Conservation (phyloP, 108 stramenopile genomes). For the Thalassiosira profunda region DNA sequence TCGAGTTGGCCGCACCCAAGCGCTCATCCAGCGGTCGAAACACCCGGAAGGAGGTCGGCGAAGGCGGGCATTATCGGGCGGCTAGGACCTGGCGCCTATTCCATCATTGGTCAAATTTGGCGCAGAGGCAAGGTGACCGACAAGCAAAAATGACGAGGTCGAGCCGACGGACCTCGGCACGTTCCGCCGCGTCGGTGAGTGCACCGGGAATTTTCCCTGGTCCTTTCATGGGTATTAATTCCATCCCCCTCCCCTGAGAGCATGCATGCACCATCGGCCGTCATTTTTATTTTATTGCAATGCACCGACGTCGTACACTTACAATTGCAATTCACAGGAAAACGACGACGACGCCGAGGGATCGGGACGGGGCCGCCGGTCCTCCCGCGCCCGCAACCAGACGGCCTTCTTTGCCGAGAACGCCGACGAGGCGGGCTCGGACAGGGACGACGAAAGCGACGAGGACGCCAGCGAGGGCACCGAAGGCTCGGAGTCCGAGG, state of each 20-base stretch:
- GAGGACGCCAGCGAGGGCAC: constrained; percentile 11
- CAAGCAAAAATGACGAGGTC: background rate
- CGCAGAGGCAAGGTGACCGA: too few species aligned
- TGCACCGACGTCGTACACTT: background rate
- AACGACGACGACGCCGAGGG: constrained; percentile 12
- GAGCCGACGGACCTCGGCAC: background rate
- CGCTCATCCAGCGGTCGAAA: too few species aligned
- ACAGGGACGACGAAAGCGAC: background rate
- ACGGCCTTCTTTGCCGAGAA: constrained; percentile 10
- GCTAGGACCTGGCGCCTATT: too few species aligned
- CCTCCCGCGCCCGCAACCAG: constrained; percentile 14
- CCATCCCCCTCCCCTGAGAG: too few species aligned
- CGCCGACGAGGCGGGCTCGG: constrained; percentile 11
- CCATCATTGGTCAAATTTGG: too few species aligned
- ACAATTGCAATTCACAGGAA: background rate
- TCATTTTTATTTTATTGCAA: background rate
- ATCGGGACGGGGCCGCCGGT: constrained; percentile 3
- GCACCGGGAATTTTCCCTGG: background rate
- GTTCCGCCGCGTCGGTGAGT: background rate
- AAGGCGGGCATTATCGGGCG: too few species aligned
- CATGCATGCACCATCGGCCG: too few species aligned
- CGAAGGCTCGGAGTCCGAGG: constrained; percentile 9
- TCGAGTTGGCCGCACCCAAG: too few species aligned
- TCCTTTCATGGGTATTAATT: background rate
- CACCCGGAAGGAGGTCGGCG: too few species aligned